phyloP scores from a whole-genome alignment of 208 protist species.

The Leishmania mexicana region DNA sequence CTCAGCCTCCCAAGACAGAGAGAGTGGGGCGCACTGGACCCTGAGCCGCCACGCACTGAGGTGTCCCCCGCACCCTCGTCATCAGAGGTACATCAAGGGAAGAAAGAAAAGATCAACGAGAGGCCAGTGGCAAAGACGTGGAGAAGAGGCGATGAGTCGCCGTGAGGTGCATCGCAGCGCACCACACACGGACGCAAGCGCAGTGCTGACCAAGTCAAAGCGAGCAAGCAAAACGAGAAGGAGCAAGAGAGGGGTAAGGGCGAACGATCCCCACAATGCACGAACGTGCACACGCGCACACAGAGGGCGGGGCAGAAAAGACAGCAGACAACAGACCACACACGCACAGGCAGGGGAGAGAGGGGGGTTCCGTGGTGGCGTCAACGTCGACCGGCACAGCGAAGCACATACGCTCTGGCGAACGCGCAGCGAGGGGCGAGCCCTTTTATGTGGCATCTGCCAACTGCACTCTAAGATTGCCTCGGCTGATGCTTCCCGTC shows the following conservation, averaged over 20 bases:
- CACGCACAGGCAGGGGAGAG: background rate
- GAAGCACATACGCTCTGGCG: background rate
- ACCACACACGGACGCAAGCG: background rate
- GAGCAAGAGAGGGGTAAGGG: background rate
- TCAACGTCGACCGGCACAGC: background rate
- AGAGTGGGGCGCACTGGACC: background rate
- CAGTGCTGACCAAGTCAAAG: background rate
- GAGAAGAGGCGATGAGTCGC: background rate
- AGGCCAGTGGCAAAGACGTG: background rate
- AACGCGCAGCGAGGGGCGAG: background rate
- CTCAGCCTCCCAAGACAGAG: background rate
- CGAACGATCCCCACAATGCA: background rate
- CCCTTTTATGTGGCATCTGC: background rate
- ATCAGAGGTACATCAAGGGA: background rate
- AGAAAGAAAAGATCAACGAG: background rate
- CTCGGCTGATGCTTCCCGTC: conserved; percentile 15
- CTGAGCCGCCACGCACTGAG: background rate
- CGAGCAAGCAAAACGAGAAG: background rate
- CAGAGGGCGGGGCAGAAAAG: background rate
- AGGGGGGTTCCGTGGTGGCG: background rate
- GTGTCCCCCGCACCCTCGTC: background rate
- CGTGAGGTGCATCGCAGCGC: background rate
- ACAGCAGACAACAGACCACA: background rate
- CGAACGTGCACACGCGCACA: background rate
- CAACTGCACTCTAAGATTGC: conserved; percentile 6